Evolutionary conservation across 2,329 filamentous ascomycete species (phyloP).

Genomic region (Parastagonospora nodorum): DNA sequence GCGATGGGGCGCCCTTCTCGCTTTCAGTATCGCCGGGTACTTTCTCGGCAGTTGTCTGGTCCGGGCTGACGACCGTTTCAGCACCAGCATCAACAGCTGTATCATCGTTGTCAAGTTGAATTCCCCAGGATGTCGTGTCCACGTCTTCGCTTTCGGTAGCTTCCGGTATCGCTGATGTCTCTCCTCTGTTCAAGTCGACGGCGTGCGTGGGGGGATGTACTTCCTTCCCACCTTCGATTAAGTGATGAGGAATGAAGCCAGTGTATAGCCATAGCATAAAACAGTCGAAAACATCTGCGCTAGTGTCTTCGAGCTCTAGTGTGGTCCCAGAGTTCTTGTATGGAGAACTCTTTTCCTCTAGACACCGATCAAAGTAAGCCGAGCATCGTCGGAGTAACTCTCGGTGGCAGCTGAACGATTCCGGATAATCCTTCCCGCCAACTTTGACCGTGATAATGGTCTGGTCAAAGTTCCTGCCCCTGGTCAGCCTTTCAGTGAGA

Average conservation of each 20-base stretch:
- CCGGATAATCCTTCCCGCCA: constrained; percentile 34
- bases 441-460: constrained; percentile 44
- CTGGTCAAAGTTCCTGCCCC: constrained; percentile 41
- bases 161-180: constrained; percentile 16
- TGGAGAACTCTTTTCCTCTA: constrained; percentile 39
- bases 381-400: constrained; percentile 42
- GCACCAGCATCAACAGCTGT: constrained; percentile 19
- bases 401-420: constrained; percentile 43
- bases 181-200: constrained; percentile 25
- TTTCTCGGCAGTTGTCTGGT: constrained; percentile 32
- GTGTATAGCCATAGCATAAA: constrained; percentile 47
- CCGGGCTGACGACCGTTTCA: constrained; percentile 14
- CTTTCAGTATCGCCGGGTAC: constrained; percentile 35
- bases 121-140: constrained; percentile 42
- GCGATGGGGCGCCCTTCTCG: constrained; percentile 25
- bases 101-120: constrained; percentile 39
- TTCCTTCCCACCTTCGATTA: constrained; percentile 44
- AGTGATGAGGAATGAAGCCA: constrained; percentile 43
- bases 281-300: constrained; percentile 44
- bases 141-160: constrained; percentile 36
- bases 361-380: constrained; percentile 37
- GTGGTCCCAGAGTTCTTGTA: constrained; percentile 34
- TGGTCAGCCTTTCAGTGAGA: constrained; percentile 16
- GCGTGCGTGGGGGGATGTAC: constrained; percentile 34
- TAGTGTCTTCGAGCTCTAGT: constrained; percentile 40